Evolutionary conservation across 2,329 filamentous ascomycete species (phyloP), one percentile per base, ranked within the genome.

Genomic region (Monilinia laxa): DNA sequence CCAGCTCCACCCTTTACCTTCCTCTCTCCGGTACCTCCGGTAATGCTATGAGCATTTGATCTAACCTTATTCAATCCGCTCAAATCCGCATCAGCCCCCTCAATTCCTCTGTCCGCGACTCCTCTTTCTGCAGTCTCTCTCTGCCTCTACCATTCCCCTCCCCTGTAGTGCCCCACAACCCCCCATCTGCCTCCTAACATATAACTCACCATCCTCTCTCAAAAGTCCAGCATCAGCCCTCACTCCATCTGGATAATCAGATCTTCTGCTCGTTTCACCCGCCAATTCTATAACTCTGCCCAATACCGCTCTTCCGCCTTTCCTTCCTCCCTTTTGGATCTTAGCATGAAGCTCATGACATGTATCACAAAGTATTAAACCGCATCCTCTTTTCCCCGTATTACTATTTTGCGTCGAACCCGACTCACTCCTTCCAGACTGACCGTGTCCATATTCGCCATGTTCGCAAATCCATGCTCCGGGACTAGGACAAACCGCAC

Each of bases 401-500:
- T 58, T 51, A 57, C 38, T 53, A n/a, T 35, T 47, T 1, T 57
- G 64, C 11, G n/a, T 23, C 7, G n/a, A 45, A 25, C 16, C 16
- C 14, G 28, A 40, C 10, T 42, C 16, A 58, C 35, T 16, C 40
- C 16, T 51, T n/a, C 25, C 58, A 67, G 31, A 18, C 5, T 25
- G n/a, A 4, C 42, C 23, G 5, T 14, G 2, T 2, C 6, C 42
- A 7, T 11, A 14, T 11, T 11, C n/a, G 4, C 65, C 10, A 62
- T 2, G 9, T 16, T 14, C 28, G 28, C 62, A 64, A n/a, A 47
- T 6, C 62, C 62, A 64, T 47, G 31, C 65, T 1, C 74, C 74
- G 0, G 70, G 64, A 0, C 67, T 62, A 1, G 72, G 68, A 53
- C 74, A 76, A 38, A 76, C 67, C 11, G 62, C 57, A 60, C 74